phyloP scores from a whole-genome alignment of 1,284 basidiomycete genomes.

The Austroboletus rostrupii region DNA sequence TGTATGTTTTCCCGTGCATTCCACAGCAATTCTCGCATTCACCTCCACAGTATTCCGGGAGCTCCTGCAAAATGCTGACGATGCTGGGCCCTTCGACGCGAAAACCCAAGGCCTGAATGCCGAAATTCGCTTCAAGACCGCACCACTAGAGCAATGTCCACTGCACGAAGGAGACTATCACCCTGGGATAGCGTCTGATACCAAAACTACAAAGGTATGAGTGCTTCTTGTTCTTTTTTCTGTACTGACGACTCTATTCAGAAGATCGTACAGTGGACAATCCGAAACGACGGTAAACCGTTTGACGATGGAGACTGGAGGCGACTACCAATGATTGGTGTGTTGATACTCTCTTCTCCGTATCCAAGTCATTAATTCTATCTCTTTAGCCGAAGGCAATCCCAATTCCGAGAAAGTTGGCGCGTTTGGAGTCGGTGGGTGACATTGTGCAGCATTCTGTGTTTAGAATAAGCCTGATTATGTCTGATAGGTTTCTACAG shows the following conservation, averaged over 20 bases:
- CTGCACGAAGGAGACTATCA: neutral
- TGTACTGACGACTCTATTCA: conserved; percentile 4
- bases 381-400: conserved; percentile 66
- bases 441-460: neutral
- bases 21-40: too few species aligned
- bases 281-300: conserved; percentile 83
- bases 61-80: conserved; percentile 92
- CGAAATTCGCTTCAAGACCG: conserved; percentile 80
- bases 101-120: conserved; percentile 46
- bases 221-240: conserved; percentile 3
- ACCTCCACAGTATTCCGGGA: conserved; percentile 73
- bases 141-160: conserved; percentile 38
- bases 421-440: conserved; percentile 78
- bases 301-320: conserved; percentile 88
- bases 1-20: conserved; percentile 32
- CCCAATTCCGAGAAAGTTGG: conserved; percentile 86
- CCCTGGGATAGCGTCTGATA: conserved; percentile 32
- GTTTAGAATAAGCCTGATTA: conserved; percentile 19
- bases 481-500: conserved; percentile 61
- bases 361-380: neutral
- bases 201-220: conserved; percentile 46
- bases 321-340: conserved; percentile 84
- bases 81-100: conserved; percentile 67
- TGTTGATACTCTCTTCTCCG: conserved; percentile 16
- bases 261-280: conserved; percentile 71